phyloP scores from a whole-genome alignment of 2,329 filamentous ascomycete species.

The Botrytis squamosa region DNA sequence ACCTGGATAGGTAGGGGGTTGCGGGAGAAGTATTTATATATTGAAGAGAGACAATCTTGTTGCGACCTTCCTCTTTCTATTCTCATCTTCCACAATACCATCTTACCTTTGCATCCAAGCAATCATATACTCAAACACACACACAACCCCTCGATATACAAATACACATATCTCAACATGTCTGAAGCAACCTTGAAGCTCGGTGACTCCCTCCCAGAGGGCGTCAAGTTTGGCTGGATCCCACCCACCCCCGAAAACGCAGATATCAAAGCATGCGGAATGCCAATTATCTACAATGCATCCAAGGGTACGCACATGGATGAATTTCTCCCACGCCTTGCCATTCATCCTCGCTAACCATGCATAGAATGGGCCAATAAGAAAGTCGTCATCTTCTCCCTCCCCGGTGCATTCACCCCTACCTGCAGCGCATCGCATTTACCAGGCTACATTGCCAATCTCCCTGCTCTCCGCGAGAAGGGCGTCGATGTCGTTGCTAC shows the following conservation, averaged over 20 bases:
- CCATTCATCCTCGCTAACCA: neutral
- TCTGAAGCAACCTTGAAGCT: conserved; percentile 46
- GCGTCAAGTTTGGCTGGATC: conserved; percentile 80
- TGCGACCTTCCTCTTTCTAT: neutral
- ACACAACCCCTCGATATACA: conserved; percentile 3
- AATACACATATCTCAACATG: conserved; percentile 24
- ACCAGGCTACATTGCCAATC: conserved; percentile 65
- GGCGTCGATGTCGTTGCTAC: conserved; percentile 67
- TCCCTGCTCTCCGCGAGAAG: conserved; percentile 59
- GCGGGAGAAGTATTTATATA: conserved; percentile 6
- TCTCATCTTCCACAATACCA: neutral
- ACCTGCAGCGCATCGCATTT: conserved; percentile 67
- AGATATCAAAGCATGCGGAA: conserved; percentile 72
- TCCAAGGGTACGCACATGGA: conserved; percentile 58
- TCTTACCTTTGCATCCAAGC: neutral
- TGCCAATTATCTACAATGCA: conserved; percentile 75
- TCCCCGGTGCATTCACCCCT: conserved; percentile 70
- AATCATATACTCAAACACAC: neutral
- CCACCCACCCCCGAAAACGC: conserved; percentile 69
- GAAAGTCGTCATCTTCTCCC: conserved; percentile 68
- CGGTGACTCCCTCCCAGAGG: conserved; percentile 80
- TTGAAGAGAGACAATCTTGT: neutral
- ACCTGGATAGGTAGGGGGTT: neutral
- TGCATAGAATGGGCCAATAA: conserved; percentile 60
- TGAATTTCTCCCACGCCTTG: neutral